Evolutionary conservation across 371 early-diverging fungal genomes (phyloP), one percentile per base, ranked within the genome.

Genomic region (Actinomortierella wolfii): DNA sequence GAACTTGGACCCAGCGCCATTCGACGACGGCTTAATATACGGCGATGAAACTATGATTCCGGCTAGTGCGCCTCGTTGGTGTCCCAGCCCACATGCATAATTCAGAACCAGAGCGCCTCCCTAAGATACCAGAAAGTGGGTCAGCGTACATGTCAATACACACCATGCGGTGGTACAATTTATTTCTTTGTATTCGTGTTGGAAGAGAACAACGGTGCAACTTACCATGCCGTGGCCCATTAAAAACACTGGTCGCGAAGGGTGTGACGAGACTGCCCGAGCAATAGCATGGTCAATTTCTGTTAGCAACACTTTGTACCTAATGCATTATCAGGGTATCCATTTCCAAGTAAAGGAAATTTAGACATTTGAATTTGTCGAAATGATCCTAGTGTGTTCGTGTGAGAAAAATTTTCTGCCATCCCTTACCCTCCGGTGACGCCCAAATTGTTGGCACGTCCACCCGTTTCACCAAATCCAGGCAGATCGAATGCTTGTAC

Each of bases 401-500:
- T 34, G 34, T 34, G 34, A 4, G 48, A n/a, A 48, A 2, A 14
- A 25, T 51, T 13, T 45, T 45, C 15, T 20, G 4, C 17, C 15
- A 5, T 17, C 17, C 4, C 49, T 57, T 54, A 70, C 70, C 70
- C 70, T 40, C 70, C 70, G 11, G 70, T 70, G 34, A 53, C 40
- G 2, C 70, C 70, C 1, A 42, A 49, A 6, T 57, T 29, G 8
- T 61, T 47, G 5, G 53, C 60, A 18, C 70, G 61, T 20, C 47
- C 64, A 1, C 70, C 70, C 2, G 70, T 70, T 40, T 70, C 70
- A 1, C 70, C 70, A 40, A 70, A 64, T 8, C 70, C 70, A 14
- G 70, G 70, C 1, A 70, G 51, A 23, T 70, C 70, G 23, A 70
- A 70, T 14, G 64, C 48, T 4, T 70, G 70, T 13, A 70, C 64